These are phyloP conservation scores for Aspergillus caelatus DNA, from an alignment of 2,329 filamentous ascomycete genomes.

Conservation along the genomic window DNA sequence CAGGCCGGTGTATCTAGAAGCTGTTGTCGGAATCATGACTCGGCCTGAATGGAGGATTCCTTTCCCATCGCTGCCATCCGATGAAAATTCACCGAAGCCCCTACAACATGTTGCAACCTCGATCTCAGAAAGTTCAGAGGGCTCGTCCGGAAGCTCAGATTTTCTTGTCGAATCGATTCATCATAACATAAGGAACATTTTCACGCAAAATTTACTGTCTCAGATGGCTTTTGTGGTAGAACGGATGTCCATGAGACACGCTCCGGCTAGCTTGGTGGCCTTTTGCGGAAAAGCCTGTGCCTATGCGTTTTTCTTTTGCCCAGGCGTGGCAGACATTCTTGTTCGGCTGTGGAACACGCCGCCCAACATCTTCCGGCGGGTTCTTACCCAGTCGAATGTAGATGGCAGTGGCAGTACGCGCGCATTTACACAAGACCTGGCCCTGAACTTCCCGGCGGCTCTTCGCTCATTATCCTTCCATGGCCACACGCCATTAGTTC, in stretches of 20 bases:
- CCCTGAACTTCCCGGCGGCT: conserved; percentile 69
- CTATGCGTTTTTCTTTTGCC: conserved; percentile 91
- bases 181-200: conserved; percentile 87
- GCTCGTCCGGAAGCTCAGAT: conserved; percentile 56
- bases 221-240: conserved; percentile 88
- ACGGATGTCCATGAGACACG: conserved; percentile 79
- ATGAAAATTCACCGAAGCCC: conserved; percentile 36
- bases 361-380: conserved; percentile 68
- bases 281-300: conserved; percentile 90
- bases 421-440: conserved; percentile 63
- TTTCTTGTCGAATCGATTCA: conserved; percentile 76
- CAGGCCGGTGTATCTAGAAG: conserved; percentile 77
- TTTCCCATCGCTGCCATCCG: conserved; percentile 61
- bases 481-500: conserved; percentile 62
- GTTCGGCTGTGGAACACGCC: conserved; percentile 78
- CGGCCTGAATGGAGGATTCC: conserved; percentile 83
- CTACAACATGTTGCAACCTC: conserved; percentile 46
- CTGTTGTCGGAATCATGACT: conserved; percentile 79
- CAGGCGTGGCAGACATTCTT: conserved; percentile 80
- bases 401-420: conserved; percentile 56
- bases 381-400: conserved; percentile 70
- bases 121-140: conserved; percentile 60
- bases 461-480: conserved; percentile 64
- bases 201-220: conserved; percentile 76
- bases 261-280: conserved; percentile 71